A percentile compares a stretch with the other conserved stretches of the same genome.
Evolutionary conservation across 148 eudicot genomes (phyloP).

Genomic region (Silene uniflora): DNA sequence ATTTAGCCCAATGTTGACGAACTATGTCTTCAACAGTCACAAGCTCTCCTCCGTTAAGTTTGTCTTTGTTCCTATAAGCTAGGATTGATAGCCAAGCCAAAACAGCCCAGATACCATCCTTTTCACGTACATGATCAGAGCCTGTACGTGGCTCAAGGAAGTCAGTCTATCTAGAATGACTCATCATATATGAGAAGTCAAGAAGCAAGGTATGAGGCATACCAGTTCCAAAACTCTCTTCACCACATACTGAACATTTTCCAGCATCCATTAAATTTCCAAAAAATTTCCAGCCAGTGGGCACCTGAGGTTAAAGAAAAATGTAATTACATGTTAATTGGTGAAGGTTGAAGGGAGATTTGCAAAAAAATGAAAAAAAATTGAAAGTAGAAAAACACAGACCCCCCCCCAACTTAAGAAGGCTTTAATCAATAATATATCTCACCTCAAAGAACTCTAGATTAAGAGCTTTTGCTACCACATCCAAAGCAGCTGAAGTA

Average conservation of each 20-base stretch:
- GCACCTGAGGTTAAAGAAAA: constrained; percentile 46
- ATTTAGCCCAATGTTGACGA: constrained; percentile 84
- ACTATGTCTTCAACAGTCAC: constrained; percentile 95
- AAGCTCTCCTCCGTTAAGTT: constrained; percentile 63
- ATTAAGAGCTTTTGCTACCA: constrained; percentile 78
- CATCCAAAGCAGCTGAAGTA: constrained; percentile 97
- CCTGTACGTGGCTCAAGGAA: constrained; percentile 43
- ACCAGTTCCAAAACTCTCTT: constrained; percentile 99
- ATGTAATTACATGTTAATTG: not conserved
- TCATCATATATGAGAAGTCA: not conserved
- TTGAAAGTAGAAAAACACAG: not conserved
- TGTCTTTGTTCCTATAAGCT: constrained; percentile 76
- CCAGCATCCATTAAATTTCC: constrained; percentile 99
- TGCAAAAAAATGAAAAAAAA: not conserved
- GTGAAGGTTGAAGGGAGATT: not conserved
- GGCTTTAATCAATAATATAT: not conserved
- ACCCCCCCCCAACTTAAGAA: not conserved
- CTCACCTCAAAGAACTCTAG: constrained; percentile 90
- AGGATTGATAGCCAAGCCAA: constrained; percentile 93
- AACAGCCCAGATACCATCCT: constrained; percentile 99
- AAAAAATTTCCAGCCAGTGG: constrained; percentile 98
- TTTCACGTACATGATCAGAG: constrained; percentile 93
- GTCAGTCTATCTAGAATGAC: not conserved
- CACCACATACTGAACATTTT: constrained; percentile 87
- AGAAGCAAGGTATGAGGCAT: constrained; percentile 12